Conservation (phyloP, 108 stramenopile species). For the Nitzschia sp. region DNA sequence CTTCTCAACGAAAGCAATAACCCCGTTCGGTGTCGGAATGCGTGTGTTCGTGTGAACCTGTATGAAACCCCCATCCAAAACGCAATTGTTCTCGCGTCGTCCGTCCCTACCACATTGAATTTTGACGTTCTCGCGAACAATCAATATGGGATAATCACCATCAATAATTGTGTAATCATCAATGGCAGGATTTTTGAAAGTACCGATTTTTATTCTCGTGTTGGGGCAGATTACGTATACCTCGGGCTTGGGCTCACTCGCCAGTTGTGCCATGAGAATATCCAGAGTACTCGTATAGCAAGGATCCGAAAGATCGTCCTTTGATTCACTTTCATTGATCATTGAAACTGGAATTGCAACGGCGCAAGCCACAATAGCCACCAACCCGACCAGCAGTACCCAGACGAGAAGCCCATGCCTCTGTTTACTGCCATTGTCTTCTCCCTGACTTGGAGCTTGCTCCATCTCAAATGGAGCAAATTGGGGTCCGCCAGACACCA, state of each 20-base stretch:
- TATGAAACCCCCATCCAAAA: constrained; percentile 19
- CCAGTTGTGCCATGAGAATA: constrained; percentile 11
- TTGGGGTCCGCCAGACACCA: background rate
- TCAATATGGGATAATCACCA: constrained; percentile 16
- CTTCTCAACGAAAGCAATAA: background rate
- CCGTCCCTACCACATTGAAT: constrained; percentile 26
- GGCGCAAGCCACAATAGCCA: background rate
- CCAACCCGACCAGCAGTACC: background rate
- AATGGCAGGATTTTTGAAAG: background rate
- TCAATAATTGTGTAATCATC: background rate
- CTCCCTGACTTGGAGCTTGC: background rate
- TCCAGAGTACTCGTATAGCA: constrained; percentile 18
- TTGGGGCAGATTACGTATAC: constrained; percentile 18
- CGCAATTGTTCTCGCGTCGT: constrained; percentile 15
- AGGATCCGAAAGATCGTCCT: constrained; percentile 3
- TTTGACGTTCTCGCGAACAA: background rate
- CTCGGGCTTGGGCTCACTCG: background rate
- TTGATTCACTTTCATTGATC: background rate
- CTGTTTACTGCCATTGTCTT: background rate
- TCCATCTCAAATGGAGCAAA: constrained; percentile 12
- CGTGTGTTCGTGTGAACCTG: background rate
- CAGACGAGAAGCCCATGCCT: background rate
- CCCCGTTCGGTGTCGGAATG: background rate
- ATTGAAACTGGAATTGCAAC: background rate
- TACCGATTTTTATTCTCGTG: constrained; percentile 11